Evolutionary conservation across 164 flowering plant species (phyloP).

Genomic region (Piper longum): DNA sequence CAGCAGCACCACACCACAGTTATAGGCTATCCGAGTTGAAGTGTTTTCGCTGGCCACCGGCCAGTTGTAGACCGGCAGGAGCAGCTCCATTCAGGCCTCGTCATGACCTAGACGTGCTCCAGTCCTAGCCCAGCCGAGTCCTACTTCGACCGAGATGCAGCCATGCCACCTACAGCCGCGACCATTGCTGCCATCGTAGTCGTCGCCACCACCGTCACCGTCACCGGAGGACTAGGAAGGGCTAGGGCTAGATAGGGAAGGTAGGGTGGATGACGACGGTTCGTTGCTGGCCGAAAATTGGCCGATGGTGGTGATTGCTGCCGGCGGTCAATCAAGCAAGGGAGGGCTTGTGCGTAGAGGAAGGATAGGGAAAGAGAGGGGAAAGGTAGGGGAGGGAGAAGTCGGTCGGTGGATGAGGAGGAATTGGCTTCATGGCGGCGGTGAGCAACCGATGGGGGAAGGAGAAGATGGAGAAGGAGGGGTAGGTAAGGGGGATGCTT

Average conservation of each 20-base stretch:
- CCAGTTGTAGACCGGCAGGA: too few species aligned
- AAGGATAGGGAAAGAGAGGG: slow-evolving; percentile 56
- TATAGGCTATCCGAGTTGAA: too few species aligned
- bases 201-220: too few species aligned
- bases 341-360: slow-evolving; percentile 52
- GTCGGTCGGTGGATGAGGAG: slow-evolving; percentile 12
- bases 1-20: too few species aligned
- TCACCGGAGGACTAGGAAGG: not conserved
- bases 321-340: slow-evolving; percentile 18
- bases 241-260: not conserved
- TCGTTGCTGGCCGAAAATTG: slow-evolving; percentile 81
- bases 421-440: slow-evolving; percentile 54
- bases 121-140: too few species aligned
- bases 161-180: too few species aligned
- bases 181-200: too few species aligned
- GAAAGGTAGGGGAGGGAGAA: slow-evolving; percentile 9
- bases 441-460: slow-evolving; percentile 72
- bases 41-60: too few species aligned
- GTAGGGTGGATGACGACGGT: slow-evolving; percentile 46
- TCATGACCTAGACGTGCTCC: too few species aligned
- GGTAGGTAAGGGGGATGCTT: too few species aligned
- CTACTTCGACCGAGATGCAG: too few species aligned
- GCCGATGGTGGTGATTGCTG: slow-evolving; percentile 64
- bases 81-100: too few species aligned
- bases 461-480: slow-evolving; percentile 23